Evolutionary conservation across 1,284 basidiomycete species (phyloP), one percentile per base, ranked within the genome.

Genomic region (Papiliotrema fonsecae): DNA sequence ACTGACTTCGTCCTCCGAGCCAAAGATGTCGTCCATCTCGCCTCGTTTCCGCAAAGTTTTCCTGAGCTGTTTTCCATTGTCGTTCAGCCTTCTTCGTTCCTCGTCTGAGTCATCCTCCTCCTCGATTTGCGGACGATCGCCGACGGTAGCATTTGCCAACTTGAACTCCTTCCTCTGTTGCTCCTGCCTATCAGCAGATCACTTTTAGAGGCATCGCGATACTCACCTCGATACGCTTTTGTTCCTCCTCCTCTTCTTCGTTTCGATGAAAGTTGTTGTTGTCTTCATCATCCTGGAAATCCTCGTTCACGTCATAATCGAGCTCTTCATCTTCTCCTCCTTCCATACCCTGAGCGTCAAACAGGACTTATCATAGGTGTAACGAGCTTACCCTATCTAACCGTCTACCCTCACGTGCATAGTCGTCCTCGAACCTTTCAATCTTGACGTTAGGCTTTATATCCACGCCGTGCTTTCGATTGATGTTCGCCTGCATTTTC

Each of bases 231-330:
- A 61, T 59, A 18, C 63, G 55, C 50, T 65, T 65, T 31, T 61
- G 61, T 45, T 66, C 67, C 31, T 69, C 70, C 25, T 68, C 65
- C 42, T 70, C 68, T 4, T 66, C 64, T 32, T 57, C 58, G 51
- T 72, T 62, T 6, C 57, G 55, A 42, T 72, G 67, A 56, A 72
- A 70, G 0, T 64, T 67, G 49, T 70, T 70, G 50, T 54, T 56
- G 42, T 72, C 70, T 37, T 72, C 70, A 43, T 72, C 70, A 54
- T 72, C 70, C 43, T 68, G 65, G 42, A 72, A 72, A 24, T 67
- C 62, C n/a, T 72, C 70, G 36, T 63, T 60, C 18, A 59, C 55
- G 45, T 72, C 68, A 45, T 61, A 72, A 51, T 72, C 70, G 9
- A 72, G 56, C 47, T 72, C 69, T 50, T 69, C 68, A 45, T 67